Evolutionary conservation across 148 eudicot species (phyloP).

Genomic region (Chenopodium album): DNA sequence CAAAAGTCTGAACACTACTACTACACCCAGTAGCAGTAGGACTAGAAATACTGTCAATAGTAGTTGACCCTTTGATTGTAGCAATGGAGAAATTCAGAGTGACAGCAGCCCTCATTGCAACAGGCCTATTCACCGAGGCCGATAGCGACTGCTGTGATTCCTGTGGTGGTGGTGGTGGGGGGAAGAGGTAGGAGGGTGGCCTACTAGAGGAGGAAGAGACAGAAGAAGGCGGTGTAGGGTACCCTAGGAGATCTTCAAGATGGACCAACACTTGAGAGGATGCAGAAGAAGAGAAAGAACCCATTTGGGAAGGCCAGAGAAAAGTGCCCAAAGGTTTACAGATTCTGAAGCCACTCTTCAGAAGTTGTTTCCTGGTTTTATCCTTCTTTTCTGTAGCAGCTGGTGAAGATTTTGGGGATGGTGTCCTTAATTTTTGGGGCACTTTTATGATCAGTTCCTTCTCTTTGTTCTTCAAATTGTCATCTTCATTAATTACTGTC

Average conservation of each 20-base stretch:
- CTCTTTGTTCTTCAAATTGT: not conserved
- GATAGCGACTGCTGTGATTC: slow-evolving; percentile 30
- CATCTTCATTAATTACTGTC: slow-evolving; percentile 31
- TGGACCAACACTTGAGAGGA: slow-evolving; percentile 38
- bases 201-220: slow-evolving; percentile 49
- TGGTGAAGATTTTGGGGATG: slow-evolving; percentile 2
- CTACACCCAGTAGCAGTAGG: slow-evolving; percentile 21
- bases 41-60: slow-evolving; percentile 32
- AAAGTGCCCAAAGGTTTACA: slow-evolving; percentile 88
- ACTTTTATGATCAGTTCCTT: not conserved
- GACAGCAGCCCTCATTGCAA: slow-evolving; percentile 49
- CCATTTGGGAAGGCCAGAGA: slow-evolving; percentile 75
- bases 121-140: slow-evolving; percentile 44
- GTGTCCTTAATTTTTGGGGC: not conserved
- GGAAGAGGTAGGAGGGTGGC: slow-evolving; percentile 14
- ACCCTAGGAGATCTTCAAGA: slow-evolving; percentile 50
- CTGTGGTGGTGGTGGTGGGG: slow-evolving; percentile 27
- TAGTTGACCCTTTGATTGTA: slow-evolving; percentile 31
- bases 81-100: slow-evolving; percentile 24
- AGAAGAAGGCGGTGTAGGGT: slow-evolving; percentile 82
- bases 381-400: slow-evolving; percentile 40
- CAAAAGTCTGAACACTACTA: slow-evolving; percentile 17
- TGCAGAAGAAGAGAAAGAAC: slow-evolving; percentile 13
- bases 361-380: slow-evolving; percentile 58
- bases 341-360: slow-evolving; percentile 83